Evolutionary conservation across 2,329 filamentous ascomycete genomes (phyloP).

Genomic region (Metarhizium anisopliae): DNA sequence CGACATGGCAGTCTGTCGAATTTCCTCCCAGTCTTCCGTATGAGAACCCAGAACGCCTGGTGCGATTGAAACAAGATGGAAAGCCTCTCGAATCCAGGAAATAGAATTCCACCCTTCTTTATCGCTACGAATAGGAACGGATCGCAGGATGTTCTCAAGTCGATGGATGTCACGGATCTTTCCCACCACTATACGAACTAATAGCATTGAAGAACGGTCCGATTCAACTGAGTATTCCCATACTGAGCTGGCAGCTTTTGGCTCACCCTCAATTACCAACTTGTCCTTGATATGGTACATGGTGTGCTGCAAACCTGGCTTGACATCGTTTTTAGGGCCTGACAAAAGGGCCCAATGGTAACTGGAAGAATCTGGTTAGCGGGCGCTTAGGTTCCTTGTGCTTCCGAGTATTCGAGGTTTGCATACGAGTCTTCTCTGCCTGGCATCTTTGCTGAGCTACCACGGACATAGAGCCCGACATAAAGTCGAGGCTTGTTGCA

Average conservation of each 20-base stretch:
- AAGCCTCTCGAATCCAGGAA: conserved; percentile 6
- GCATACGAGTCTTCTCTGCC: conserved; percentile 7
- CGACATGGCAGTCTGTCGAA: conserved; percentile 6
- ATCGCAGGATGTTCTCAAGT: conserved; percentile 4
- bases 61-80: conserved; percentile 1
- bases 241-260: conserved; percentile 1
- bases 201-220: conserved; percentile 4
- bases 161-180: conserved; percentile 4
- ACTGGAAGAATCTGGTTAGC: neutral
- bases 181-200: conserved; percentile 4
- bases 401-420: neutral
- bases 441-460: conserved; percentile 4
- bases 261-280: conserved; percentile 4
- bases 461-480: conserved; percentile 8
- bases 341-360: conserved; percentile 8
- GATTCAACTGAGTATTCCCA: conserved; percentile 6
- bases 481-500: conserved; percentile 6
- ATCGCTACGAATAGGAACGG: conserved; percentile 3
- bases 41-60: conserved; percentile 1
- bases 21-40: conserved; percentile 3
- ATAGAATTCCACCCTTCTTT: conserved; percentile 6
- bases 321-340: conserved; percentile 3
- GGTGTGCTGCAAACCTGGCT: conserved; percentile 1
- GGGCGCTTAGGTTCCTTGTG: neutral
- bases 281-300: conserved; percentile 8